Evolutionary conservation across 202 grass and related monocot genomes (phyloP).

Genomic region (Schoenoplectus tabernaemontani): DNA sequence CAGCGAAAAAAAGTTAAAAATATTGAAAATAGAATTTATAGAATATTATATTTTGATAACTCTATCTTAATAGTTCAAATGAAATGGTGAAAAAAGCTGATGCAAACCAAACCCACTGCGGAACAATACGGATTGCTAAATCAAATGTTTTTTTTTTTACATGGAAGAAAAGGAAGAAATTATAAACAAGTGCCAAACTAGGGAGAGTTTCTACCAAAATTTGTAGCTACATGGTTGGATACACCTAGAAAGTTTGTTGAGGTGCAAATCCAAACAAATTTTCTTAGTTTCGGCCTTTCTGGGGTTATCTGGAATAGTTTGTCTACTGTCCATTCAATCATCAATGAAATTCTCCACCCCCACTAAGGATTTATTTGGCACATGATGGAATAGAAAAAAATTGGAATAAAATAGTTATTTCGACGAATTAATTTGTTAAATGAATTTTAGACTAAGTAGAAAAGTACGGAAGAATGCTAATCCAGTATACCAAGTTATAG

Average conservation of each 20-base stretch:
- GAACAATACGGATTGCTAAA: background rate
- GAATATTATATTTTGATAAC: background rate
- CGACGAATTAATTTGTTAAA: too few species aligned
- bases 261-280: background rate
- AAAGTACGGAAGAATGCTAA: too few species aligned
- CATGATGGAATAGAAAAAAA: too few species aligned
- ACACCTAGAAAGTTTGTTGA: constrained; percentile 28
- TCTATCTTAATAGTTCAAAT: background rate
- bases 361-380: background rate
- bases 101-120: background rate
- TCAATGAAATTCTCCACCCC: background rate
- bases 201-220: background rate
- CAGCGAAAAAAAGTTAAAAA: background rate
- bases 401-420: too few species aligned
- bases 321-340: background rate
- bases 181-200: background rate
- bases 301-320: background rate
- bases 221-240: constrained; percentile 13
- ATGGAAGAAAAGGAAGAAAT: background rate
- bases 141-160: background rate
- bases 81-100: background rate
- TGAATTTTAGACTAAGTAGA: too few species aligned
- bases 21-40: background rate
- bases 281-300: constrained; percentile 10
- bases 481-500: too few species aligned